A percentile compares a stretch with the other conserved stretches of the same genome.
Conservation (phyloP, 345 rosid species). For the Bruguiera parviflora region DNA sequence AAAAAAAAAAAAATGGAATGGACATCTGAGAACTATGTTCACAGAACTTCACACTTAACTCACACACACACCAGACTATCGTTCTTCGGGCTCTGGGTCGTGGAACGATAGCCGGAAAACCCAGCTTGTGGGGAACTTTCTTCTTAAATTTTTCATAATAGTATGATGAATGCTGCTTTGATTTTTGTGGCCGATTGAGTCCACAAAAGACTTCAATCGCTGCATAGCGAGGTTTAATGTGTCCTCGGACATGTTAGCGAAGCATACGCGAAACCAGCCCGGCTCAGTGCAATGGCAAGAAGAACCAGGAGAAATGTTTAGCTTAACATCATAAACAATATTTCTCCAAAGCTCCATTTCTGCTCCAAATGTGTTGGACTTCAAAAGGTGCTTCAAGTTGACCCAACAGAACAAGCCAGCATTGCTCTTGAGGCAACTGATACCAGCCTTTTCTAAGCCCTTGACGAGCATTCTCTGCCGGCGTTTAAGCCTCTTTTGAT, state of each 20-base stretch:
- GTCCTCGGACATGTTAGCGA: slow-evolving; percentile 73
- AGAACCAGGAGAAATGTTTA: slow-evolving; percentile 77
- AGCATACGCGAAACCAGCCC: slow-evolving; percentile 86
- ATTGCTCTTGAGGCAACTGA: slow-evolving; percentile 55
- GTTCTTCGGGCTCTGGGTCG: slow-evolving; percentile 55
- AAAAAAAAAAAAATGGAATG: background rate
- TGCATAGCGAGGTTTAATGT: slow-evolving; percentile 56
- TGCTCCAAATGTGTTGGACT: slow-evolving; percentile 65
- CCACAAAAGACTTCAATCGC: slow-evolving; percentile 56
- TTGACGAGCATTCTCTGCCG: slow-evolving; percentile 49
- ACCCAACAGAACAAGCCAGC: slow-evolving; percentile 85
- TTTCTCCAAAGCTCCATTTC: slow-evolving; percentile 75
- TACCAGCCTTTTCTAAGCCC: slow-evolving; percentile 60
- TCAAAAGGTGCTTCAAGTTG: slow-evolving; percentile 68
- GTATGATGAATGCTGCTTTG: slow-evolving; percentile 53
- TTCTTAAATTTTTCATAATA: slow-evolving; percentile 46
- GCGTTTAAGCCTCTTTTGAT: slow-evolving; percentile 48
- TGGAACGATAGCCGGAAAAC: slow-evolving; percentile 75
- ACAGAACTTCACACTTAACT: background rate
- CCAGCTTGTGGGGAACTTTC: slow-evolving; percentile 53
- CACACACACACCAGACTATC: slow-evolving; percentile 40
- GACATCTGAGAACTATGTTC: slow-evolving; percentile 7
- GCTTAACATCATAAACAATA: slow-evolving; percentile 68
- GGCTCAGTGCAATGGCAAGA: slow-evolving; percentile 80
- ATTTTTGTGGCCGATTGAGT: slow-evolving; percentile 23